Conservation (phyloP, 2,329 filamentous ascomycete genomes). For the Colletotrichum gigasporum region DNA sequence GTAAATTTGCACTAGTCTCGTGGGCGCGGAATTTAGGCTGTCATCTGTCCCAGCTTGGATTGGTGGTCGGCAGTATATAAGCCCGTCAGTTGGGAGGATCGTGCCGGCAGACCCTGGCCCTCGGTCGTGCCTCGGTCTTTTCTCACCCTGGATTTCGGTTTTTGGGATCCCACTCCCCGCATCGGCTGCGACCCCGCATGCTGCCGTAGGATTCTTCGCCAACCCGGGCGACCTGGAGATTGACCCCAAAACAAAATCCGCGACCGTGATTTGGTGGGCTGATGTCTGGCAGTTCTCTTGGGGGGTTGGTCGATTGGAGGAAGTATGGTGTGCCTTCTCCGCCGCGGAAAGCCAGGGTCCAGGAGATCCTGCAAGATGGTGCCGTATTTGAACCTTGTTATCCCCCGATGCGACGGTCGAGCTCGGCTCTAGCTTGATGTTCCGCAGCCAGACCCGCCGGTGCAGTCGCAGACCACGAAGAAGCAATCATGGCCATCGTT, state of each 20-base stretch:
- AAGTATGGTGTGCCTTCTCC: background rate
- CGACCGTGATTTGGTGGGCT: constrained; percentile 2
- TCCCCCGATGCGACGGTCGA: background rate
- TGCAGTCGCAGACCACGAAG: no score
- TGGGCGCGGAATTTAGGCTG: background rate
- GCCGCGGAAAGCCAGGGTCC: background rate
- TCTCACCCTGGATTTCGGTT: constrained; percentile 21
- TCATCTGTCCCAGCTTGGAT: background rate
- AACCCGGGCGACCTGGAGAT: background rate
- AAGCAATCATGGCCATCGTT: constrained; percentile 42
- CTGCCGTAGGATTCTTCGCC: background rate
- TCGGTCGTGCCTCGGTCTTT: constrained; percentile 19
- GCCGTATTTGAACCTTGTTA: constrained; percentile 7
- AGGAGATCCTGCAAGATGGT: background rate
- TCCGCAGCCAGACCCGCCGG: no score
- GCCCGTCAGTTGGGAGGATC: background rate
- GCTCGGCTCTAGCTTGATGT: background rate
- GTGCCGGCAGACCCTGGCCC: background rate
- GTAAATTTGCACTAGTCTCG: background rate
- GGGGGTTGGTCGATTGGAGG: background rate
- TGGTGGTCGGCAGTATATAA: constrained; percentile 3
- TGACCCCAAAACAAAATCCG: background rate
- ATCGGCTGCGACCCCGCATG: constrained; percentile 18
- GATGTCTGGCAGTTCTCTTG: background rate
- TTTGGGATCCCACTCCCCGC: background rate